Evolutionary conservation across 164 flowering plant genomes (phyloP).

Genomic region (Magnolia changhungtana): DNA sequence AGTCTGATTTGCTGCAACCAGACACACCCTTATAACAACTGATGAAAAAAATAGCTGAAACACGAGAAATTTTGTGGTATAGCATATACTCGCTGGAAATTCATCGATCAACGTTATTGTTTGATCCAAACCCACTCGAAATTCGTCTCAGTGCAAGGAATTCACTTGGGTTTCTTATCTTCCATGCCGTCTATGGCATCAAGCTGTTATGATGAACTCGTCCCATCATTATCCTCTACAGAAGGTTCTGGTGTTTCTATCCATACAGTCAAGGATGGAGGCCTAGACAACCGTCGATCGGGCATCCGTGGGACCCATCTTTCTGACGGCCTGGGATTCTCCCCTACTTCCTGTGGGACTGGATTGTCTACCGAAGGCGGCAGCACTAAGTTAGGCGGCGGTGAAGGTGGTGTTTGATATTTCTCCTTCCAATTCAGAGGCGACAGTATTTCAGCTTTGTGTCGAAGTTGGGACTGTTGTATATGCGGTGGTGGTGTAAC

Average conservation of each 20-base stretch:
- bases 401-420: conserved; percentile 50
- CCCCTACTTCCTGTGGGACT: not conserved
- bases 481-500: conserved; percentile 30
- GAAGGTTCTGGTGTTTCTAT: conserved; percentile 12
- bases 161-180: conserved; percentile 61
- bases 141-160: conserved; percentile 97
- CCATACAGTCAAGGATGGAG: conserved; percentile 20
- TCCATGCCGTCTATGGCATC: conserved; percentile 46
- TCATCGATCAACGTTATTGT: too few relatives aligned
- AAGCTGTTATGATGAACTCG: conserved; percentile 31
- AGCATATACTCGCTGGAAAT: too few relatives aligned
- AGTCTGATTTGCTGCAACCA: too few relatives aligned
- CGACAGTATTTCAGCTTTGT: conserved; percentile 11
- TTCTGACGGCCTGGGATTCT: conserved; percentile 25
- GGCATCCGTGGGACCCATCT: conserved; percentile 19
- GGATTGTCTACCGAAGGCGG: conserved; percentile 32
- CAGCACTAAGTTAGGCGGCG: conserved; percentile 48
- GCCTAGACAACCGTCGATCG: conserved; percentile 18
- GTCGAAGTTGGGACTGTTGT: conserved; percentile 3
- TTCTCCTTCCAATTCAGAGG: conserved; percentile 43
- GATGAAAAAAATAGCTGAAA: too few relatives aligned
- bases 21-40: too few relatives aligned
- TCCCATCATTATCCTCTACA: conserved; percentile 20
- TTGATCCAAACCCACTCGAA: conserved; percentile 44
- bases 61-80: too few relatives aligned